Evolutionary conservation across 2,329 filamentous ascomycete species (phyloP), one percentile per base, ranked within the genome.

Genomic region (Penicillium polonicum): DNA sequence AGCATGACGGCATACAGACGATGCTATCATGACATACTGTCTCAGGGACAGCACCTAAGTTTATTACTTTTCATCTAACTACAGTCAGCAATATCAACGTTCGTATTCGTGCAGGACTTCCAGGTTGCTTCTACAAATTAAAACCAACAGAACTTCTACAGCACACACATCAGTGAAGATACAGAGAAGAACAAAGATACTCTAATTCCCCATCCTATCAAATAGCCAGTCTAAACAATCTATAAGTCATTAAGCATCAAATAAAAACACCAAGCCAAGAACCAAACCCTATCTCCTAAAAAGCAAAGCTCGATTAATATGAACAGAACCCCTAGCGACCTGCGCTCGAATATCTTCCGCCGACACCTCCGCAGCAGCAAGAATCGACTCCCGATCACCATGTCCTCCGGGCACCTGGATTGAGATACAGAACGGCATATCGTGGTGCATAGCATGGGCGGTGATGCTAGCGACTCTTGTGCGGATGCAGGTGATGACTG

Each of bases 401-500:
- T 56, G 53, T 6, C 45, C 23, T 10, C 53, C 53, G 1, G 53
- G 19, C 1, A 56, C 53, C 29, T 36, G 53, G 12, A 56, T 51
- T 4, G 53, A 56, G 39, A 56, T 21, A n/a, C 53, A 56, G 13
- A 44, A 19, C 15, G 53, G 48, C n/a, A 13, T 8, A 21, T 44
- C 39, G 5, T 44, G 31, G 13, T 56, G 53, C 53, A 56, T 56
- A 13, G 53, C 46, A 25, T 51, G 15, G 23, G 9, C 13, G 4
- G 53, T 56, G 17, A 56, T 56, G 1, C 53, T 52, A 7, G 38
- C 39, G 6, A 56, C 53, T 25, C 41, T 25, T 9, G 53, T 56
- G 8, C 46, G 53, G 31, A 56, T 56, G 15, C 53, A 56, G 15
- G 46, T 56, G 3, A 51, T 17, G 17, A 52, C 33, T n/a, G 53